Percentiles rank a stretch among this genome's conserved stretches.
These are phyloP conservation scores for Cordyceps tenuipes DNA, from an alignment of 2,329 filamentous ascomycete species.

Conservation along the genomic window DNA sequence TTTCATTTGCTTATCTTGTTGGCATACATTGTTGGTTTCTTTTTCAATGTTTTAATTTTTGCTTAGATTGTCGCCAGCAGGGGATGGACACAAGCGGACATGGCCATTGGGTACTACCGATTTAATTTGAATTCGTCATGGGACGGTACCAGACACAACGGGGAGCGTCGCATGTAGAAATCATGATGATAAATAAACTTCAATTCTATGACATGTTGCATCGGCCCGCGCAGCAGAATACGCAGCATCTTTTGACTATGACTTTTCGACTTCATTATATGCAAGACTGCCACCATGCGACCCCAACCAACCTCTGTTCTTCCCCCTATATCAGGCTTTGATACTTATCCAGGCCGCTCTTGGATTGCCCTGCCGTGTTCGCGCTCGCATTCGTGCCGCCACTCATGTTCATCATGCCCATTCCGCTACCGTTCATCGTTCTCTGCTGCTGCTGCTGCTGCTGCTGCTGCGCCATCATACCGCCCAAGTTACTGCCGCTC, in stretches of 20 bases:
- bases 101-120: background rate
- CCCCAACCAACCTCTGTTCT: background rate
- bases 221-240: no score
- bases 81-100: background rate
- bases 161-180: background rate
- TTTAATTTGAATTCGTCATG: background rate
- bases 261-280: background rate
- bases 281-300: background rate
- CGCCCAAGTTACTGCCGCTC: slow-evolving; percentile 15
- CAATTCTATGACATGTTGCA: background rate
- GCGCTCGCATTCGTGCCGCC: slow-evolving; percentile 17
- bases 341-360: slow-evolving; percentile 57
- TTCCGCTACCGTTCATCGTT: slow-evolving; percentile 8
- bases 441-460: slow-evolving; percentile 19
- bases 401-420: slow-evolving; percentile 20
- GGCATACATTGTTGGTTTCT: background rate
- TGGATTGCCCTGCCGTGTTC: slow-evolving; percentile 24
- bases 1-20: background rate
- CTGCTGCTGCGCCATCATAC: slow-evolving; percentile 14
- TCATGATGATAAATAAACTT: background rate
- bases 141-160: background rate
- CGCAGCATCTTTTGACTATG: background rate
- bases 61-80: background rate
- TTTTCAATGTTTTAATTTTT: background rate
- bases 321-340: slow-evolving; percentile 52